Evolutionary conservation across 257 asterid species (phyloP), one percentile per base, ranked within the genome.

Genomic region (Rubia yunnanensis): DNA sequence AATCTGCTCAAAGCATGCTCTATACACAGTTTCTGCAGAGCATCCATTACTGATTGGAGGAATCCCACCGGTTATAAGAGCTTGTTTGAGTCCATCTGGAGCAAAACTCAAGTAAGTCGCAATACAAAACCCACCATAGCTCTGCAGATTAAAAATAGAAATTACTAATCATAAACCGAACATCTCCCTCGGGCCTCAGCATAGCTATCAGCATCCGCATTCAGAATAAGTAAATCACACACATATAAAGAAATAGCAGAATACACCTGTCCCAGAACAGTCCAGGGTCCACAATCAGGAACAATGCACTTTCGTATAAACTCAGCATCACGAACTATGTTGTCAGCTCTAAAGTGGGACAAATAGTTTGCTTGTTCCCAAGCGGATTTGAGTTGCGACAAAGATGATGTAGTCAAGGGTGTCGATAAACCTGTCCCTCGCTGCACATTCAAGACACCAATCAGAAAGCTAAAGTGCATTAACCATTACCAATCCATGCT

Each of bases 371-470:
- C 83, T 77, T 89, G 87, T 75, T 79, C 84, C 75, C 63, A 79
- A 10, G 96, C 81, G 52, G 90, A 84, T 35, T 81, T 79, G 63
- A 89, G 65, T 72, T 92, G 99, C 14, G 86, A 78, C 96, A 92
- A 87, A 10, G 97, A 86, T 31, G 99, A 86, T 69, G 94, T 46
- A 27, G 95, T 79, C 58, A 89, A 73, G 26, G 99, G 88, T 28
- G 97, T 86, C 60, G 99, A 92, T 75, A 88, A 73, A 68, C 99
- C 99, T 64, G 99, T 92, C 76, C 99, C 99, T 64, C 99, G 85
- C 99, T 92, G 94, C 72, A 70, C 39, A 24, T 64, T 15, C 68
- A 79, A 84, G 39, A 72, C 61, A 68, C 79, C 73, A 80, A 75
- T 70, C 8, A 65, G 80, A 55, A 65, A 30, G 11, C 44, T 15